phyloP scores from a whole-genome alignment of 2,329 filamentous ascomycete genomes.

The Ustulina deusta region DNA sequence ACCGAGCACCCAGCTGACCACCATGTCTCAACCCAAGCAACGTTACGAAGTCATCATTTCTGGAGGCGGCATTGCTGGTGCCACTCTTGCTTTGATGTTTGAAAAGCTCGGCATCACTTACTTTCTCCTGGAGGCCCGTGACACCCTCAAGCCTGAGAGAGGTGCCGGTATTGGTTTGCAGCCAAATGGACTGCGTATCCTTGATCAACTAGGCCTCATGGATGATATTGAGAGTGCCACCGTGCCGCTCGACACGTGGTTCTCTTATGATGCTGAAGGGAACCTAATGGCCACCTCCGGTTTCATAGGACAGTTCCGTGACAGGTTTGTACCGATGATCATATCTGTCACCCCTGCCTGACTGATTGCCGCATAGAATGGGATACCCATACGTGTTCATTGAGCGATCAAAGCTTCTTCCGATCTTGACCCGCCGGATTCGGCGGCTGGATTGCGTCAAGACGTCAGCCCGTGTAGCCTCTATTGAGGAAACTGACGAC shows the following conservation, averaged over 20 bases:
- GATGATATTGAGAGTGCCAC: conserved; percentile 46
- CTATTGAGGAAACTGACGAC: conserved; percentile 26
- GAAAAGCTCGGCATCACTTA: conserved; percentile 57
- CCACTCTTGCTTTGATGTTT: conserved; percentile 57
- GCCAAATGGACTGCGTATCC: conserved; percentile 53
- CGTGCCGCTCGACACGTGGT: conserved; percentile 9
- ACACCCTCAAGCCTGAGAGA: conserved; percentile 52
- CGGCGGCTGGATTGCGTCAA: conserved; percentile 28
- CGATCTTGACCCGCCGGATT: conserved; percentile 15
- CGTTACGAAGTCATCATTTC: conserved; percentile 31
- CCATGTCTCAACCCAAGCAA: conserved; percentile 10
- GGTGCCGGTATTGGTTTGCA: conserved; percentile 57
- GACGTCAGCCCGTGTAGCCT: conserved; percentile 17
- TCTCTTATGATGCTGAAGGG: too few species aligned
- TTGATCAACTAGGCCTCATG: conserved; percentile 57
- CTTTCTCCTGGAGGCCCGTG: conserved; percentile 56
- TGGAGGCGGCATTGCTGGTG: conserved; percentile 49
- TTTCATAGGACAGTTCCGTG: conserved; percentile 11
- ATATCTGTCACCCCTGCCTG: conserved; percentile 28
- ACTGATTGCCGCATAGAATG: conserved; percentile 13
- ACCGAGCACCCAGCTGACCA: not conserved
- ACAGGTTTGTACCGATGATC: conserved; percentile 19
- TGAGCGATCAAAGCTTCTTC: conserved; percentile 42
- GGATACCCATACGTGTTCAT: conserved; percentile 40
- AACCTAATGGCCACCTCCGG: conserved; percentile 3